Evolutionary conservation across 257 asterid genomes (phyloP).

Genomic region (Primulina huaijiensis): DNA sequence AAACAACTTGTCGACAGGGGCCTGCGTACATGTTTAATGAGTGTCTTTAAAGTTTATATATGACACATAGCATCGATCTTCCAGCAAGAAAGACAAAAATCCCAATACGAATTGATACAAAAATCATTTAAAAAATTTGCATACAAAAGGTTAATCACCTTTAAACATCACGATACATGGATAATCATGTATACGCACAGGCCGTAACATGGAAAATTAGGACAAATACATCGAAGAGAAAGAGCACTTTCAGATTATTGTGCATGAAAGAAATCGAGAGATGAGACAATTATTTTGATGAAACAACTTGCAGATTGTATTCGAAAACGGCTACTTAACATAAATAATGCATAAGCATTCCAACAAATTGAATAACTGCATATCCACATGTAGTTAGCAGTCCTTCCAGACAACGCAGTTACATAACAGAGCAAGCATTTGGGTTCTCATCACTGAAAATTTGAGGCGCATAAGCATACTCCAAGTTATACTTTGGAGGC

Average conservation of each 20-base stretch:
- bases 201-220: slow-evolving; percentile 6
- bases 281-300: too few relatives aligned
- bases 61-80: neutral
- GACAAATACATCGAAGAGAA: slow-evolving; percentile 17
- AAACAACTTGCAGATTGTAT: slow-evolving; percentile 21
- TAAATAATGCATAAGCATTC: slow-evolving; percentile 13
- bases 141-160: slow-evolving; percentile 15
- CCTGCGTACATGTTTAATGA: too few relatives aligned
- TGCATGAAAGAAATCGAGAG: slow-evolving; percentile 6
- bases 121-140: neutral
- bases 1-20: too few relatives aligned
- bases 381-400: neutral
- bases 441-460: slow-evolving; percentile 92
- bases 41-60: too few relatives aligned
- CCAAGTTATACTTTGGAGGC: slow-evolving; percentile 62
- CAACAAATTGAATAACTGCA: neutral
- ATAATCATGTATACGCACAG: neutral
- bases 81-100: too few relatives aligned
- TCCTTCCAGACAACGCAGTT: slow-evolving; percentile 7
- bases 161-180: neutral
- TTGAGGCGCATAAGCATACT: slow-evolving; percentile 61
- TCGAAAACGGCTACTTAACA: slow-evolving; percentile 21
- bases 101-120: too few relatives aligned
- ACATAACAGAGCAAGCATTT: slow-evolving; percentile 74
- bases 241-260: slow-evolving; percentile 21